These are phyloP conservation scores for Podila horticola DNA, from an alignment of 192 early-diverging fungal genomes.

Conservation along the genomic window DNA sequence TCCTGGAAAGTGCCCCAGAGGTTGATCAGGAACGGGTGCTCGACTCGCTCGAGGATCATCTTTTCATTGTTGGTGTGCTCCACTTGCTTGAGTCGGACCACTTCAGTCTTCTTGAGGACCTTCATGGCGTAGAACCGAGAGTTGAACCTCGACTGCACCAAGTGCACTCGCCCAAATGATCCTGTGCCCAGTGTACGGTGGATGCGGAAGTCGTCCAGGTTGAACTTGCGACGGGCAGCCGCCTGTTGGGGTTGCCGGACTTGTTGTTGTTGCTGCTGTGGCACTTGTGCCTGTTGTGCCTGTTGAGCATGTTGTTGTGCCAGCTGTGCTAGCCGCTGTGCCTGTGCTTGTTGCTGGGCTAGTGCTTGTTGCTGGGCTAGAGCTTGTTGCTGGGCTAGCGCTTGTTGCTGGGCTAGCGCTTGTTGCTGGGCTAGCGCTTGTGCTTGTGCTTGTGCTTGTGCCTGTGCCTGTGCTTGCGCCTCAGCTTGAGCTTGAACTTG, in stretches of 20 bases:
- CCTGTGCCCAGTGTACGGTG: constrained; percentile 93
- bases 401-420: neutral
- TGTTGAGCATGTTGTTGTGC: constrained; percentile 22
- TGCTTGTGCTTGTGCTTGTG: constrained; percentile 2
- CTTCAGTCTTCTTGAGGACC: constrained; percentile 90
- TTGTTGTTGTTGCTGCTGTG: constrained; percentile 8
- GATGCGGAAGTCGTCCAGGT: constrained; percentile 80
- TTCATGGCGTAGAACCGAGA: constrained; percentile 95
- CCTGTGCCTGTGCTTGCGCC: constrained; percentile 8
- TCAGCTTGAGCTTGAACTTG: neutral
- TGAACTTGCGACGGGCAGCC: constrained; percentile 48
- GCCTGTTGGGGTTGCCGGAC: neutral
- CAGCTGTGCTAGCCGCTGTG: constrained; percentile 16
- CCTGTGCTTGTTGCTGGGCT: constrained; percentile 5
- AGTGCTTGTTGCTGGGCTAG: constrained; percentile 7
- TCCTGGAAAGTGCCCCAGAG: constrained; percentile 94
- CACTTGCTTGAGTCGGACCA: constrained; percentile 92
- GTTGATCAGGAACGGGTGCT: constrained; percentile 88
- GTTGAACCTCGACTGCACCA: constrained; percentile 79
- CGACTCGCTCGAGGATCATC: constrained; percentile 83
- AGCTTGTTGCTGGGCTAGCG: neutral
- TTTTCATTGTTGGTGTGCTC: constrained; percentile 98
- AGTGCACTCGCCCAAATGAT: constrained; percentile 94
- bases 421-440: neutral
- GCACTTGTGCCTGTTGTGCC: constrained; percentile 8